Percentiles rank a stretch among this genome's conserved stretches.
Conservation (phyloP, 768 basidiomycete species). For the Russula sp. region DNA sequence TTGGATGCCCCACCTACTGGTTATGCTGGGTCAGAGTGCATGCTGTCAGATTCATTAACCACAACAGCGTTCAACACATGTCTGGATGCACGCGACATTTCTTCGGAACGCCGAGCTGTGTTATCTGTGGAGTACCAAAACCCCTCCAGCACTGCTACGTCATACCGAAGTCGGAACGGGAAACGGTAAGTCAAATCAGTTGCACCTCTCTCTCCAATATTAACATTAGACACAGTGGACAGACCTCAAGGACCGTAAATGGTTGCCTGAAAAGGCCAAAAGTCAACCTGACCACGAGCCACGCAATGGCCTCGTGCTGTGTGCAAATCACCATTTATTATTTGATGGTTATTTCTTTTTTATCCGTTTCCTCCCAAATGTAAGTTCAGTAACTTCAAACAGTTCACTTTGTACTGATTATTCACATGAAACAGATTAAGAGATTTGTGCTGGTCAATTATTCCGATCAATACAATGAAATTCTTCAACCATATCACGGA, state of each 20-base stretch:
- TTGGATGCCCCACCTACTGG: background rate
- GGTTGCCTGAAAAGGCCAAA: background rate
- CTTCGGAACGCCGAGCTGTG: background rate
- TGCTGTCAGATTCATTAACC: background rate
- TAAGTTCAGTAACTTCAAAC: constrained; percentile 32
- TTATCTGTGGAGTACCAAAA: background rate
- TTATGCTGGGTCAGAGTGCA: background rate
- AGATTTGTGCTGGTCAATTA: constrained; percentile 39
- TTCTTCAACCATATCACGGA: constrained; percentile 35
- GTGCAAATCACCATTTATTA: constrained; percentile 7
- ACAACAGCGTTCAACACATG: background rate
- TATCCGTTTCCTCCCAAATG: constrained; percentile 35
- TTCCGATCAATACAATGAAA: constrained; percentile 3
- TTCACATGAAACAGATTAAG: constrained; percentile 18
- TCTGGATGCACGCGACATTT: background rate
- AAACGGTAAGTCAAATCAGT: background rate
- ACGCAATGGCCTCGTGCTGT: constrained; percentile 10
- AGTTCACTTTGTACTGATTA: background rate
- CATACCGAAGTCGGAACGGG: background rate
- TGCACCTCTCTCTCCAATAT: background rate
- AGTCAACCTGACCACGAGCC: background rate
- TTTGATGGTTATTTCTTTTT: constrained; percentile 34
- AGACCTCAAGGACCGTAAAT: background rate
- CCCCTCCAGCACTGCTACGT: background rate
- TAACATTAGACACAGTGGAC: background rate